Evolutionary conservation across 768 basidiomycete genomes (phyloP).

Genomic region (Naganishia kalamii): DNA sequence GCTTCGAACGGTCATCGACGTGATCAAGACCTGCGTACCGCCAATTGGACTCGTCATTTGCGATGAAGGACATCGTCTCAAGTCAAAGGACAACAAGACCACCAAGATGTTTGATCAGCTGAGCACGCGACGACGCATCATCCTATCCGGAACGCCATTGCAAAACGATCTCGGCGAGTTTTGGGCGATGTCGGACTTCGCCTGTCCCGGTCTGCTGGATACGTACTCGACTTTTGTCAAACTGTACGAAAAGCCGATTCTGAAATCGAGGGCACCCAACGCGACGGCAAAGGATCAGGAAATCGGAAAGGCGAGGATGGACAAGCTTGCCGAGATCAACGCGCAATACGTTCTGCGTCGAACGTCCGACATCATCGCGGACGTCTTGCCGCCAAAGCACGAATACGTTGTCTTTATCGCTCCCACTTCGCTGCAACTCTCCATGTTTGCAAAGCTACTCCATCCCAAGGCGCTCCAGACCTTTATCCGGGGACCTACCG

Average conservation of each 20-base stretch:
- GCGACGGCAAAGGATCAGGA: conserved; percentile 67
- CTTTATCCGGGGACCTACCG: conserved; percentile 64
- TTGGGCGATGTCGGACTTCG: conserved; percentile 93
- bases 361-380: conserved; percentile 71
- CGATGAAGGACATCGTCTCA: conserved; percentile 95
- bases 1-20: conserved; percentile 59
- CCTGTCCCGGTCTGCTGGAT: conserved; percentile 80
- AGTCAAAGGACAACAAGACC: conserved; percentile 85
- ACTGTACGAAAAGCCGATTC: conserved; percentile 79
- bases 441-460: conserved; percentile 71
- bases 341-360: conserved; percentile 85
- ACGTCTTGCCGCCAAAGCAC: conserved; percentile 84
- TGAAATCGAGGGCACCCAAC: conserved; percentile 73
- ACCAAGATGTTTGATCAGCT: conserved; percentile 75
- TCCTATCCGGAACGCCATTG: conserved; percentile 92
- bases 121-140: conserved; percentile 64
- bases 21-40: conserved; percentile 52
- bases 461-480: conserved; percentile 63
- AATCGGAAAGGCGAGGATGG: conserved; percentile 66
- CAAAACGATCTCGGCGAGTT: conserved; percentile 95
- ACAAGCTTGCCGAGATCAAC: conserved; percentile 69
- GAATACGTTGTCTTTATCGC: conserved; percentile 98
- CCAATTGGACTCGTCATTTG: conserved; percentile 89
- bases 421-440: conserved; percentile 73
- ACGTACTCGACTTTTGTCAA: conserved; percentile 46